phyloP scores from a whole-genome alignment of 1,284 basidiomycete genomes.

The Mycosarcoma maydis region DNA sequence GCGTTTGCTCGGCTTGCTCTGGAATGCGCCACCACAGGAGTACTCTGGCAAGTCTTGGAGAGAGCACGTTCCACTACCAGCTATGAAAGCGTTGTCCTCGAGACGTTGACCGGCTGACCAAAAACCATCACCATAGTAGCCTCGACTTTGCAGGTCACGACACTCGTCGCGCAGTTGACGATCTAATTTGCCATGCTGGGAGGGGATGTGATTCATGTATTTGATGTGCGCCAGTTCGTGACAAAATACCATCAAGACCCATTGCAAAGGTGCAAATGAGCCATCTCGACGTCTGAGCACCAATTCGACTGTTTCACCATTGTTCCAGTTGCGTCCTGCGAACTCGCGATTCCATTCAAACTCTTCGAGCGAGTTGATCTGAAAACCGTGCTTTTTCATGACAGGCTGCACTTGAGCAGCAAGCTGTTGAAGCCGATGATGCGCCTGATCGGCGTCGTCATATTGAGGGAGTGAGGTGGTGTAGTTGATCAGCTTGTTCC shows the following conservation, averaged over 20 bases:
- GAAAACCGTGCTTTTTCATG: slow-evolving; percentile 54
- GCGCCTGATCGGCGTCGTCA: slow-evolving; percentile 38
- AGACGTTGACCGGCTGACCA: slow-evolving; percentile 54
- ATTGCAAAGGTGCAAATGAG: slow-evolving; percentile 47
- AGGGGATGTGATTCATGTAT: slow-evolving; percentile 58
- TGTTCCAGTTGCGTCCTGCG: slow-evolving; percentile 58
- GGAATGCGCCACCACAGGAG: slow-evolving; percentile 52
- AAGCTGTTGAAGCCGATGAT: slow-evolving; percentile 39
- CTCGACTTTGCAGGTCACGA: slow-evolving; percentile 40
- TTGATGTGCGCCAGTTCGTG: slow-evolving; percentile 59
- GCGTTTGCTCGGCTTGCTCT: slow-evolving; percentile 29
- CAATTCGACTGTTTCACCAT: slow-evolving; percentile 55
- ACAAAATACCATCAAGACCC: slow-evolving; percentile 53
- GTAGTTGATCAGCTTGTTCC: slow-evolving; percentile 57
- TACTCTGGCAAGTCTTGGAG: slow-evolving; percentile 46
- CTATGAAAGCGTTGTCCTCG: slow-evolving; percentile 37
- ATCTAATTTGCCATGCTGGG: slow-evolving; percentile 53
- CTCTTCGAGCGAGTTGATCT: slow-evolving; percentile 58
- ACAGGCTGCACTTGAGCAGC: slow-evolving; percentile 57
- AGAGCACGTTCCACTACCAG: slow-evolving; percentile 36
- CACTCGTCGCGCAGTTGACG: slow-evolving; percentile 41
- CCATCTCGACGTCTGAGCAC: slow-evolving; percentile 48
- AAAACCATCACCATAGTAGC: slow-evolving; percentile 58
- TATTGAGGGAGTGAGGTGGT: slow-evolving; percentile 47
- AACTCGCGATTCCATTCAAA: slow-evolving; percentile 57